Evolutionary conservation across 257 asterid species (phyloP).

Genomic region (Lavandula angustifolia): DNA sequence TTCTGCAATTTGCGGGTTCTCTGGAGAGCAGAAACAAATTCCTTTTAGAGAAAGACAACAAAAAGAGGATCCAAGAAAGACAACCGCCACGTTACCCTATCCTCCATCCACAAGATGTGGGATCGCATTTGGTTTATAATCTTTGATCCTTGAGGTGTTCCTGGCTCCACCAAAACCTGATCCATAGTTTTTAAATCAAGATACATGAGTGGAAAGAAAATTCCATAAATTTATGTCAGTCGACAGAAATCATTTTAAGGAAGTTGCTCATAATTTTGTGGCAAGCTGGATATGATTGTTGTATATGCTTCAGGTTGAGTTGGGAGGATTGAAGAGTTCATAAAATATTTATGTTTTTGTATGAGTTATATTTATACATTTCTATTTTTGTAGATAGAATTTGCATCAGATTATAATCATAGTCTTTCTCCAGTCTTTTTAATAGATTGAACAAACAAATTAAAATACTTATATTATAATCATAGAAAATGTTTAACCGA

Average conservation of each 20-base stretch:
- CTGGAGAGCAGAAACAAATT: conserved; percentile 45
- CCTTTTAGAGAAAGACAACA: conserved; percentile 18
- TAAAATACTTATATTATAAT: too few relatives aligned
- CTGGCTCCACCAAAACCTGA: conserved; percentile 94
- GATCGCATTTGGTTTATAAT: conserved; percentile 94
- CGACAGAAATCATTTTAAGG: not conserved
- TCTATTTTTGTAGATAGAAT: too few relatives aligned
- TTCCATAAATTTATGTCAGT: conserved; percentile 16
- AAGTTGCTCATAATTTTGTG: too few relatives aligned
- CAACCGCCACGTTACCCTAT: conserved; percentile 56
- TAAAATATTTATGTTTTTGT: too few relatives aligned
- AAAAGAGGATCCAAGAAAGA: conserved; percentile 21
- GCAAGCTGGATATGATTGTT: too few relatives aligned
- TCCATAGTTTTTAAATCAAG: conserved; percentile 28
- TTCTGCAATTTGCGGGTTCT: conserved; percentile 64
- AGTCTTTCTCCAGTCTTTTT: too few relatives aligned
- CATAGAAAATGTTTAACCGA: too few relatives aligned
- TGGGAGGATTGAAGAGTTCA: too few relatives aligned
- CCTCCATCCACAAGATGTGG: conserved; percentile 94
- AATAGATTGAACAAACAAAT: too few relatives aligned
- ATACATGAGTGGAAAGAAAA: not conserved
- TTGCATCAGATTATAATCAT: too few relatives aligned
- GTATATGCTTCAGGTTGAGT: too few relatives aligned
- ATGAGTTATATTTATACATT: too few relatives aligned
- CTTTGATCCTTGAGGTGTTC: conserved; percentile 95